Conservation (phyloP, 2,329 filamentous ascomycete genomes). For the Curvularia spicifera region DNA sequence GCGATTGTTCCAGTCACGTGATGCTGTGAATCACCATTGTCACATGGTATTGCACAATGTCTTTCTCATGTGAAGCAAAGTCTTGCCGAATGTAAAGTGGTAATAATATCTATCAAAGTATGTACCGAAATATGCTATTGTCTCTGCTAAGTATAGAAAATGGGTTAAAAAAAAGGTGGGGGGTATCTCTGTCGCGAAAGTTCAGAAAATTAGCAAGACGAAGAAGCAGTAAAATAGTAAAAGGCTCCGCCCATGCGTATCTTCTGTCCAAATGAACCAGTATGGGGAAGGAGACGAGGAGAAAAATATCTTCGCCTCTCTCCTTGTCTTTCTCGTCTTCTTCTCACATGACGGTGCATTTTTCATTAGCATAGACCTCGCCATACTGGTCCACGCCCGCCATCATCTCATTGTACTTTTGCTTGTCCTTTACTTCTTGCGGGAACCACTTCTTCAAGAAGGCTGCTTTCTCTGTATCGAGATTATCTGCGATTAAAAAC, state of each 20-base stretch:
- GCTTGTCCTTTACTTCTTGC: conserved; percentile 68
- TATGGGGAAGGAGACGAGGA: not conserved
- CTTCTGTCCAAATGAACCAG: no score
- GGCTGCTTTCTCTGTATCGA: conserved; percentile 71
- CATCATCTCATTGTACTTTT: conserved; percentile 74
- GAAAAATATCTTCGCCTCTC: not conserved
- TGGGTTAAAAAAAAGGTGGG: not conserved
- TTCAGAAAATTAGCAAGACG: not conserved
- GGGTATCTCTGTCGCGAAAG: conserved; percentile 2
- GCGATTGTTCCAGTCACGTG: not conserved
- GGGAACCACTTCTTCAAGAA: conserved; percentile 80
- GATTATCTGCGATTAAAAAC: conserved; percentile 60
- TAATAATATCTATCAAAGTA: not conserved
- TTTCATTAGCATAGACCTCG: conserved; percentile 63
- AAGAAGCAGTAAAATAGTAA: not conserved
- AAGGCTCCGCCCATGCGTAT: not conserved
- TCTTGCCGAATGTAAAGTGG: not conserved
- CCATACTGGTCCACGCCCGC: conserved; percentile 76
- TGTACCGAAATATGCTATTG: not conserved
- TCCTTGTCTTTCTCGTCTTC: not conserved
- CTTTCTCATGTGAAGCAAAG: no score
- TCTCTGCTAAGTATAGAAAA: not conserved
- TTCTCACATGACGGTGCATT: conserved; percentile 65
- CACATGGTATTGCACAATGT: no score
- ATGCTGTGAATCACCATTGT: not conserved